Conservation (phyloP, 495 filamentous ascomycete species). For the Cairneyella variabilis region DNA sequence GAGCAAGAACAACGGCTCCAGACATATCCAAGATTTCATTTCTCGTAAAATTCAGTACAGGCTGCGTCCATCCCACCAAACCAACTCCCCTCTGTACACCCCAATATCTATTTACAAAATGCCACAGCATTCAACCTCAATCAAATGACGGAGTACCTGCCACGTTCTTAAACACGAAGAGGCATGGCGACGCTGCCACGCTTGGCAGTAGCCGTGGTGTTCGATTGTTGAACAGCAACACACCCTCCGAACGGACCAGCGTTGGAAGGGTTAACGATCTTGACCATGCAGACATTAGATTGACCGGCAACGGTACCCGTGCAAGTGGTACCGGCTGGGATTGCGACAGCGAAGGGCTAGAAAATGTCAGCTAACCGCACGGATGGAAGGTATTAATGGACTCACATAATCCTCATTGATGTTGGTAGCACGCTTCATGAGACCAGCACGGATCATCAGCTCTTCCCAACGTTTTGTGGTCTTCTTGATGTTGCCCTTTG, state of each 20-base stretch:
- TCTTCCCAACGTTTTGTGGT: neutral
- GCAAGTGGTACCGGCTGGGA: conserved; percentile 30
- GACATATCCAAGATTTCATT: too few species aligned
- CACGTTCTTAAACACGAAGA: too few species aligned
- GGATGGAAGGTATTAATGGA: too few species aligned
- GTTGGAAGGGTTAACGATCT: conserved; percentile 31
- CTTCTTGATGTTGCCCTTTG: conserved; percentile 23
- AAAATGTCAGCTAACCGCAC: neutral
- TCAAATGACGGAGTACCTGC: too few species aligned
- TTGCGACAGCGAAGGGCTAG: conserved; percentile 23
- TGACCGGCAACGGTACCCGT: conserved; percentile 26
- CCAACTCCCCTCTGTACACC: too few species aligned
- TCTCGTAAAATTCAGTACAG: too few species aligned
- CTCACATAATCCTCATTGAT: conserved; percentile 25
- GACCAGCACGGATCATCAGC: conserved; percentile 1
- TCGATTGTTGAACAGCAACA: conserved; percentile 29
- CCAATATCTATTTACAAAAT: too few species aligned
- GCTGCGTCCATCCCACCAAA: too few species aligned
- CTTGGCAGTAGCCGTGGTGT: too few species aligned
- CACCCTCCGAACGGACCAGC: conserved; percentile 34
- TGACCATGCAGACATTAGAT: conserved; percentile 30
- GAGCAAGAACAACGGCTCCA: too few species aligned
- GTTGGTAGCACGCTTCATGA: conserved; percentile 27
- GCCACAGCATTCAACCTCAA: too few species aligned
- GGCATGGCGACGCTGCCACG: too few species aligned